Evolutionary conservation across 2,329 filamentous ascomycete species (phyloP).

Genomic region (Phaeosphaeriaceae sp.): DNA sequence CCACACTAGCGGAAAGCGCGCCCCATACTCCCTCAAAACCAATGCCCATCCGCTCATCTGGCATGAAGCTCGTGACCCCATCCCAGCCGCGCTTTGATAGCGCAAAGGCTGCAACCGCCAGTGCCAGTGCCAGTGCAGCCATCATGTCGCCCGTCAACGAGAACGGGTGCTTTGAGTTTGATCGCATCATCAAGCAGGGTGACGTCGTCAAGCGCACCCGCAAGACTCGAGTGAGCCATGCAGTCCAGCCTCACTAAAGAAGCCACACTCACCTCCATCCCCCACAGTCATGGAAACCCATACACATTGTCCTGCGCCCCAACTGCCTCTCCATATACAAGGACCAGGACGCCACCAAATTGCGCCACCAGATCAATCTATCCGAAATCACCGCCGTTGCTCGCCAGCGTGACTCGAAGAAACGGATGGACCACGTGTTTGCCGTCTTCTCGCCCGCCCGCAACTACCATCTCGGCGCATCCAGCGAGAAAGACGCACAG

Average conservation of each 20-base stretch:
- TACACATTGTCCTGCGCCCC: conserved; percentile 87
- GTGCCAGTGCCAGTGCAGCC: conserved; percentile 60
- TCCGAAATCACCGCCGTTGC: conserved; percentile 91
- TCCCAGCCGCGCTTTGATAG: conserved; percentile 31
- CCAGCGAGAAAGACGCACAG: conserved; percentile 74
- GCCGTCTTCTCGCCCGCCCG: conserved; percentile 88
- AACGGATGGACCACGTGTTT: conserved; percentile 85
- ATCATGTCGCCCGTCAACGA: conserved; percentile 87
- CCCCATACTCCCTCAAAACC: conserved; percentile 33
- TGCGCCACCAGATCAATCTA: conserved; percentile 85
- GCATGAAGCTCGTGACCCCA: conserved; percentile 37
- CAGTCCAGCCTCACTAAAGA: background rate
- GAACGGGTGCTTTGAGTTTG: conserved; percentile 94
- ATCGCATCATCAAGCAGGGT: conserved; percentile 89
- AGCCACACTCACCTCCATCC: background rate
- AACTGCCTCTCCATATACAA: conserved; percentile 93
- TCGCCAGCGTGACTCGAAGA: conserved; percentile 85
- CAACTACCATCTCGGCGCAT: conserved; percentile 89
- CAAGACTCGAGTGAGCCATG: conserved; percentile 75
- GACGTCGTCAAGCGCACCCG: conserved; percentile 86
- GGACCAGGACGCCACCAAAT: conserved; percentile 84
- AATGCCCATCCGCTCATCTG: conserved; percentile 23
- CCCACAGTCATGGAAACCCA: conserved; percentile 81
- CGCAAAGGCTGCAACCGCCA: conserved; percentile 26
- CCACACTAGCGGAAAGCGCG: conserved; percentile 35